Evolutionary conservation across 768 basidiomycete genomes (phyloP).

Genomic region (Grammothele lineata): DNA sequence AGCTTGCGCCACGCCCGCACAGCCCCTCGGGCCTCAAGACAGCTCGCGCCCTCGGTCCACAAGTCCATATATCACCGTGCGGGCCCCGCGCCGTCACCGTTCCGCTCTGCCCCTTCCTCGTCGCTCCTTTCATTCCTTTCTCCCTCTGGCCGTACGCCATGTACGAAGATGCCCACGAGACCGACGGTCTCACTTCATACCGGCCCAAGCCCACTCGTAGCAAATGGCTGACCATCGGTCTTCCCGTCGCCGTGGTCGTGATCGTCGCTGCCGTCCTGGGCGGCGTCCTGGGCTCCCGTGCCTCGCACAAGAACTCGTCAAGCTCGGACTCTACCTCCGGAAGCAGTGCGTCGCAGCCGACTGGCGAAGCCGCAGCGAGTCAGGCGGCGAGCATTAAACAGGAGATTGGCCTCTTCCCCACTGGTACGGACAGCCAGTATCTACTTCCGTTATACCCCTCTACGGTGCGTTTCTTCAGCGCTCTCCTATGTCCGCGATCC

Average conservation of each 20-base stretch:
- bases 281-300: slow-evolving; percentile 70
- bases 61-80: too few relatives aligned
- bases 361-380: slow-evolving; percentile 11
- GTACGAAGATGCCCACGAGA: slow-evolving; percentile 58
- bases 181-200: slow-evolving; percentile 55
- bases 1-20: too few relatives aligned
- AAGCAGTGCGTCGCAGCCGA: background rate
- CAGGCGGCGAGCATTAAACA: slow-evolving; percentile 37
- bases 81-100: too few relatives aligned
- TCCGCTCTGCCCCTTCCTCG: too few relatives aligned
- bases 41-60: too few relatives aligned
- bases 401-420: slow-evolving; percentile 64
- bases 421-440: slow-evolving; percentile 73
- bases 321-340: background rate
- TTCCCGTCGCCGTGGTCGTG: slow-evolving; percentile 62
- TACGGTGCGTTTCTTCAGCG: slow-evolving; percentile 53
- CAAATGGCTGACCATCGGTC: slow-evolving; percentile 71
- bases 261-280: slow-evolving; percentile 68
- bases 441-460: slow-evolving; percentile 84
- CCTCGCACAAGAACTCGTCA: slow-evolving; percentile 36
- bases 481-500: too few relatives aligned
- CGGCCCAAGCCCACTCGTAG: slow-evolving; percentile 48
- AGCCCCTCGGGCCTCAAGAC: too few relatives aligned
- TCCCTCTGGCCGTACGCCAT: slow-evolving; percentile 35
- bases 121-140: slow-evolving; percentile 13